These are phyloP conservation scores for Besnoitia besnoiti DNA, from an alignment of 169 alveolate genomes.

Conservation along the genomic window DNA sequence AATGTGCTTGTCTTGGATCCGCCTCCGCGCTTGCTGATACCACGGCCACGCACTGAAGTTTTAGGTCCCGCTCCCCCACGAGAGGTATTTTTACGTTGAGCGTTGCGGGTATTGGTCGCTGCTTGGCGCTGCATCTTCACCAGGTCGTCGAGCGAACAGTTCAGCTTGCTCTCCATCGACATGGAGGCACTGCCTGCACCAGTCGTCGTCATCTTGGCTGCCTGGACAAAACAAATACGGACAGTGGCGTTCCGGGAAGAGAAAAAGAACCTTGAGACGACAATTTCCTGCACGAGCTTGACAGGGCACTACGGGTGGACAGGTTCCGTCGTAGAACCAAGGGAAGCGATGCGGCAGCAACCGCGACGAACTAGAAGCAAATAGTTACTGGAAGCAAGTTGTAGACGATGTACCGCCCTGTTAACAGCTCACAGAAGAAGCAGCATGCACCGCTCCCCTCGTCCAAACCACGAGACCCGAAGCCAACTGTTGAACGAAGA, in stretches of 20 bases:
- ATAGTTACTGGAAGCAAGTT: not conserved
- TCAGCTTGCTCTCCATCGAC: constrained; percentile 57
- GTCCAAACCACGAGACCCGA: not conserved
- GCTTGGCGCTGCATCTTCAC: constrained; percentile 55
- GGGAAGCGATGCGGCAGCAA: not conserved
- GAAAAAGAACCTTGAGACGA: not conserved
- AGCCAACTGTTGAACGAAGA: not conserved
- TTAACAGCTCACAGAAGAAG: not conserved
- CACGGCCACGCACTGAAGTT: not conserved
- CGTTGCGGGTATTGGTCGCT: constrained; percentile 21
- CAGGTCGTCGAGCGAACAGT: constrained; percentile 65
- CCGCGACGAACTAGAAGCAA: not conserved
- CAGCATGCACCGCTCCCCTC: not conserved
- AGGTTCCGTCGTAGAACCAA: not conserved
- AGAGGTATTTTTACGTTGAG: not conserved
- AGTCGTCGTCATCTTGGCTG: constrained; percentile 6
- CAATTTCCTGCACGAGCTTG: not conserved
- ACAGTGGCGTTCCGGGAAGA: not conserved
- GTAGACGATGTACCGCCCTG: not conserved
- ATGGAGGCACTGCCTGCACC: not conserved
- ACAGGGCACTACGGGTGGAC: not conserved
- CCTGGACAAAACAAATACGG: constrained; percentile 30
- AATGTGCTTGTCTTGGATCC: too few species aligned
- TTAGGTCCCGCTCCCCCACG: not conserved
- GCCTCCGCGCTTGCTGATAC: constrained; percentile 10